phyloP scores from a whole-genome alignment of 116 monocot species.

The Trichopus zeylanicus region DNA sequence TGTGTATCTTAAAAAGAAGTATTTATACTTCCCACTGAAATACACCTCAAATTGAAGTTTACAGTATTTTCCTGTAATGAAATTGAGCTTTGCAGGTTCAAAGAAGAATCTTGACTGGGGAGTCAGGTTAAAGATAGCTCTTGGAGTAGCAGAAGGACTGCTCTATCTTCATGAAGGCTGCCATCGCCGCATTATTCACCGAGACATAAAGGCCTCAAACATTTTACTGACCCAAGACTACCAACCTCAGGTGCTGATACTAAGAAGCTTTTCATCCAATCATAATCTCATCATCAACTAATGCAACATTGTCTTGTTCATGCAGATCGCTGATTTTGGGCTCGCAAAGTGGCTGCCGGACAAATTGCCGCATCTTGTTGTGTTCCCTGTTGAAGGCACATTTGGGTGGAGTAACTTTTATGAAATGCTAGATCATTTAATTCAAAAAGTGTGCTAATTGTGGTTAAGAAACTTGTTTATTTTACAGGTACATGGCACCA shows the following conservation, averaged over 20 bases:
- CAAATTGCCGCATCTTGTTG: slow-evolving; percentile 52
- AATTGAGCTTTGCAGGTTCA: slow-evolving; percentile 46
- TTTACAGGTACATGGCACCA: slow-evolving; percentile 58
- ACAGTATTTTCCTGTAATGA: slow-evolving; percentile 2
- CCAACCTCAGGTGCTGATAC: slow-evolving; percentile 44
- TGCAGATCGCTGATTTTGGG: slow-evolving; percentile 78
- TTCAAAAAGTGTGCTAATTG: background rate
- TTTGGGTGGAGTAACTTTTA: slow-evolving; percentile 39
- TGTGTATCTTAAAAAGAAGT: too few species aligned
- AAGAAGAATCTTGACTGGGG: slow-evolving; percentile 51
- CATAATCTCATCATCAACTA: background rate
- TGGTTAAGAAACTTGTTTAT: background rate
- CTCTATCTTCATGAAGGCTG: slow-evolving; percentile 67
- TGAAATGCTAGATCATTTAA: background rate
- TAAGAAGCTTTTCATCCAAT: background rate
- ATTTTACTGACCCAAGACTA: slow-evolving; percentile 62
- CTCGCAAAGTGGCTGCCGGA: slow-evolving; percentile 82
- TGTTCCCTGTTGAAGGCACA: slow-evolving; percentile 78
- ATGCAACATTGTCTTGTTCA: background rate
- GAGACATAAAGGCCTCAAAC: slow-evolving; percentile 80
- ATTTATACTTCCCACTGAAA: too few species aligned
- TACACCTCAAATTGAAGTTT: background rate
- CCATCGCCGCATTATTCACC: slow-evolving; percentile 67
- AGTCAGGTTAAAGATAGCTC: slow-evolving; percentile 49
- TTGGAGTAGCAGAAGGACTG: slow-evolving; percentile 68